Conservation (phyloP, 2,329 filamentous ascomycete species). For the Elsinoe perseae region DNA sequence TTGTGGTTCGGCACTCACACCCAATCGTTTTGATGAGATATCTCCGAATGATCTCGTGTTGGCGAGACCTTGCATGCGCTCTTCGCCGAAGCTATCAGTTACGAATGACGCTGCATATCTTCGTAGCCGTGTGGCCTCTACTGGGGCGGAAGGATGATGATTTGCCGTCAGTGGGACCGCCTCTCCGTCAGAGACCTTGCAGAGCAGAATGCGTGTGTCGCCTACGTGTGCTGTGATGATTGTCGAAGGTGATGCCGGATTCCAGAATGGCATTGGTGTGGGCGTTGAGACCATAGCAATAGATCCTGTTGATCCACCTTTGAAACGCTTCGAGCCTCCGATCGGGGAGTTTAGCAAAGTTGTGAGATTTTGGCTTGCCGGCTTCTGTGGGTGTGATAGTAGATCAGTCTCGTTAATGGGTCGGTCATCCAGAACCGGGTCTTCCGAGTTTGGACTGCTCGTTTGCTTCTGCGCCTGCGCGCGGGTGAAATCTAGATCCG, state of each 20-base stretch:
- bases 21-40: constrained; percentile 82
- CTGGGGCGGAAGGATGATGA: constrained; percentile 83
- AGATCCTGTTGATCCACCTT: constrained; percentile 87
- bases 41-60: constrained; percentile 94
- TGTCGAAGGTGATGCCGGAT: constrained; percentile 76
- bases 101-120: constrained; percentile 82
- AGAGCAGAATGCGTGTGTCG: constrained; percentile 84
- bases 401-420: constrained; percentile 82
- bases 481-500: constrained; percentile 87
- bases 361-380: constrained; percentile 32
- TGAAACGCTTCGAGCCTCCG: constrained; percentile 68
- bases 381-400: constrained; percentile 54
- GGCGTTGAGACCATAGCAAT: constrained; percentile 87
- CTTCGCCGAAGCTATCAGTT: constrained; percentile 94
- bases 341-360: constrained; percentile 51
- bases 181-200: constrained; percentile 72
- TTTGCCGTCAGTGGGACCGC: constrained; percentile 78
- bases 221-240: constrained; percentile 85
- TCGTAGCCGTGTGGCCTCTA: constrained; percentile 73
- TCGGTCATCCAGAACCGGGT: constrained; percentile 61
- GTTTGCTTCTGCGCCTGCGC: constrained; percentile 72
- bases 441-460: constrained; percentile 33
- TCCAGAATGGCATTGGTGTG: constrained; percentile 88
- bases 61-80: constrained; percentile 85
- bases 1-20: constrained; percentile 90